Conservation (phyloP, 106 monocot species). For the Xerophyta viscosa region DNA sequence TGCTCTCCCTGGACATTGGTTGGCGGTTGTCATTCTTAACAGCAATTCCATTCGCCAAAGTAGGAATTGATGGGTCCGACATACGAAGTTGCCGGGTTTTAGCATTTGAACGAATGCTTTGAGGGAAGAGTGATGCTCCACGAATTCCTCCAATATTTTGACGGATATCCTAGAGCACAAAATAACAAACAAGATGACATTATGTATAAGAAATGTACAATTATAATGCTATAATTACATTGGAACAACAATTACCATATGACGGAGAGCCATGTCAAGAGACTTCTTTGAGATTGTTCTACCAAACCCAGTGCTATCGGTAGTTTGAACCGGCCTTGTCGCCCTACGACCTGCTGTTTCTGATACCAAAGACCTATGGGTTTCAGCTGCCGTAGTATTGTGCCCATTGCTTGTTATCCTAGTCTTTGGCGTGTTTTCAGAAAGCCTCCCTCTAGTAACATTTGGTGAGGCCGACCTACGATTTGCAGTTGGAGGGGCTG, state of each 20-base stretch:
- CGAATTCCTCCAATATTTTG: constrained; percentile 69
- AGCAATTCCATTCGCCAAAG: constrained; percentile 9
- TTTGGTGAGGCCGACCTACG: constrained; percentile 43
- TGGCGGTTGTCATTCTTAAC: constrained; percentile 24
- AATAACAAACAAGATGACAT: background rate
- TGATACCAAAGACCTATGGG: constrained; percentile 18
- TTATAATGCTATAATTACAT: background rate
- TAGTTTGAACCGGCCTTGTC: constrained; percentile 18
- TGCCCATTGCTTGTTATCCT: constrained; percentile 34
- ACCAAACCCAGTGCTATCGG: constrained; percentile 82
- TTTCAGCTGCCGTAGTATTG: constrained; percentile 19
- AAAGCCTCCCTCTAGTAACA: constrained; percentile 46
- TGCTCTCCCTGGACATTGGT: constrained; percentile 14
- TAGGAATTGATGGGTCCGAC: constrained; percentile 33
- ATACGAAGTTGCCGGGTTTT: constrained; percentile 36
- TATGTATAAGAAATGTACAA: background rate
- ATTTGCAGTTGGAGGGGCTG: constrained; percentile 15
- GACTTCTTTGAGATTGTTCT: constrained; percentile 92
- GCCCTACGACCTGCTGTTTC: constrained; percentile 19
- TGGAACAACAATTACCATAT: constrained; percentile 63
- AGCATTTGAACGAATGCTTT: constrained; percentile 59
- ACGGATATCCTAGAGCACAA: constrained; percentile 57
- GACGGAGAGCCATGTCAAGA: constrained; percentile 87
- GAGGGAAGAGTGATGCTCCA: constrained; percentile 83
- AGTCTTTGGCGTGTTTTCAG: constrained; percentile 41